Percentiles rank a stretch among this genome's conserved stretches.
Evolutionary conservation across 768 basidiomycete genomes (phyloP).

Genomic region (Boletus subcaerulescens): DNA sequence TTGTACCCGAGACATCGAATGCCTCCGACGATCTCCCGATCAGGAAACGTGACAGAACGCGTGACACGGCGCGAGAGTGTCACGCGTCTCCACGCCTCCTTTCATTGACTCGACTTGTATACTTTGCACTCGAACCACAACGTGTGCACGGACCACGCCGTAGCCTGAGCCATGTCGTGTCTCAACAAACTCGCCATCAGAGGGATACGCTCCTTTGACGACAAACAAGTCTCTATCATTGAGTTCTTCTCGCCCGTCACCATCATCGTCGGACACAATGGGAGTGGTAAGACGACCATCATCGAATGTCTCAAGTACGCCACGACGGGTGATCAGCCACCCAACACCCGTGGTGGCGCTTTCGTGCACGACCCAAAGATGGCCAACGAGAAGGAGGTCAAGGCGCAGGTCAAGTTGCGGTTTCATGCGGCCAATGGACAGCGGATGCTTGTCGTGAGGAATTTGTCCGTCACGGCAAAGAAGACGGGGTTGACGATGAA

Average conservation of each 20-base stretch:
- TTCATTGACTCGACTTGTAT: no score
- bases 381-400: conserved; percentile 98
- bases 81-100: not conserved
- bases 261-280: conserved; percentile 98
- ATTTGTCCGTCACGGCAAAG: conserved; percentile 90
- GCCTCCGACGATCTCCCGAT: no score
- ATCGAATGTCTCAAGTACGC: conserved; percentile 99
- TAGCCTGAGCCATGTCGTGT: conserved; percentile 50
- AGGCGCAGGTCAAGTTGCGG: conserved; percentile 94
- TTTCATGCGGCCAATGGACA: conserved; percentile 89
- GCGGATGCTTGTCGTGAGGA: conserved; percentile 87
- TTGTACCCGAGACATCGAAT: no score
- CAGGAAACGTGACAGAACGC: not conserved
- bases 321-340: conserved; percentile 96
- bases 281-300: conserved; percentile 97
- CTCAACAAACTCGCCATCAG: conserved; percentile 93
- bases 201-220: conserved; percentile 94
- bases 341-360: conserved; percentile 96
- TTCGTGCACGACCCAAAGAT: conserved; percentile 99
- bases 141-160: no score
- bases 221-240: conserved; percentile 89
- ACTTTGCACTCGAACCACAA: no score
- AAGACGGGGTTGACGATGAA: conserved; percentile 96
- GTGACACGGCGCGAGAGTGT: not conserved
- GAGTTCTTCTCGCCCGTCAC: conserved; percentile 98